These are phyloP conservation scores for Trichophyton benhamiae DNA, from an alignment of 2,329 filamentous ascomycete species.

Conservation along the genomic window DNA sequence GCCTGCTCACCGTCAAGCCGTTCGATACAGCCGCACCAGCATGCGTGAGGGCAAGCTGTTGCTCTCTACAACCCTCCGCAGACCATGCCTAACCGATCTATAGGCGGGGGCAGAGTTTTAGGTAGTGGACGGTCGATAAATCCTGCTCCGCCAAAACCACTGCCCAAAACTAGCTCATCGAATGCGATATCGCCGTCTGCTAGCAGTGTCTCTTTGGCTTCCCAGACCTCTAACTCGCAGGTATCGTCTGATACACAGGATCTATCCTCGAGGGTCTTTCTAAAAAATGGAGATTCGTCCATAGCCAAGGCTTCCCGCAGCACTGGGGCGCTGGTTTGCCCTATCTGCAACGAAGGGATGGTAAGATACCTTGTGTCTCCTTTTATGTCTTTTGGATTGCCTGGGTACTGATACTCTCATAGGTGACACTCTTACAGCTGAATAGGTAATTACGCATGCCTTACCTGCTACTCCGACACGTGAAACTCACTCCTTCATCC, in stretches of 20 bases:
- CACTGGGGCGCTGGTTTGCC: slow-evolving; percentile 63
- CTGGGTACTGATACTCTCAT: slow-evolving; percentile 8
- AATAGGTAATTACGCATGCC: slow-evolving; percentile 47
- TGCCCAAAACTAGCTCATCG: slow-evolving; percentile 30
- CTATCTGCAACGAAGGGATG: slow-evolving; percentile 99
- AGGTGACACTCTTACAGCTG: slow-evolving; percentile 85
- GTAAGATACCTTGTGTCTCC: slow-evolving; percentile 36
- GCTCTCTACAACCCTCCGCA: slow-evolving; percentile 8
- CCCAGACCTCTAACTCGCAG: slow-evolving; percentile 60
- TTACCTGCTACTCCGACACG: slow-evolving; percentile 14
- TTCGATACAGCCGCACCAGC: neutral
- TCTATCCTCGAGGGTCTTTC: slow-evolving; percentile 65
- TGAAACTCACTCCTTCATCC: slow-evolving; percentile 8
- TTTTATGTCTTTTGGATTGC: neutral
- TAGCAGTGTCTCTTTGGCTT: slow-evolving; percentile 68
- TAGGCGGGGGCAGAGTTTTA: slow-evolving; percentile 84
- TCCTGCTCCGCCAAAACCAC: slow-evolving; percentile 42
- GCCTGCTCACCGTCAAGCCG: neutral
- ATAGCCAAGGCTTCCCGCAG: slow-evolving; percentile 38
- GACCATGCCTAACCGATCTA: slow-evolving; percentile 67
- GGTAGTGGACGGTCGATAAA: slow-evolving; percentile 75
- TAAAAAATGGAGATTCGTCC: slow-evolving; percentile 44
- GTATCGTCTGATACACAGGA: slow-evolving; percentile 63
- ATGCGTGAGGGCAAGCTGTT: neutral
- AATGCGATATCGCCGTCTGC: slow-evolving; percentile 48